Evolutionary conservation across 495 filamentous ascomycete genomes (phyloP).

Genomic region (Letharia lupina): DNA sequence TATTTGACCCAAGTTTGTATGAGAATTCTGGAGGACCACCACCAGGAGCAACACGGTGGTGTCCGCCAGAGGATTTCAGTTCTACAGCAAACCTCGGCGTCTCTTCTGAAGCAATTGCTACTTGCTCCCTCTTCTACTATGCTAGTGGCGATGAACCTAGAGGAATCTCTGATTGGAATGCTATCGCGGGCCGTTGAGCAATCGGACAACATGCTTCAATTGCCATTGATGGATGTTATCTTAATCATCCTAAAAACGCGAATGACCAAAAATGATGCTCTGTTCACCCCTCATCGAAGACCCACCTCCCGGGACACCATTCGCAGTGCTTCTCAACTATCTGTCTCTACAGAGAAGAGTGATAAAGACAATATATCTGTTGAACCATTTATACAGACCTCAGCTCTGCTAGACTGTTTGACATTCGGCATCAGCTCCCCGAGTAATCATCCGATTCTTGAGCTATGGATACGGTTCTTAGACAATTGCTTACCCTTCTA

Average conservation of each 20-base stretch:
- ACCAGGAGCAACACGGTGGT: not conserved
- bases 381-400: slow-evolving; percentile 49
- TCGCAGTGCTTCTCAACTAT: slow-evolving; percentile 41
- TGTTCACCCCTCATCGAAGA: slow-evolving; percentile 36
- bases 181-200: slow-evolving; percentile 55
- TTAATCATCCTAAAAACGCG: slow-evolving; percentile 61
- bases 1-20: slow-evolving; percentile 15
- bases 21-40: slow-evolving; percentile 7
- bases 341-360: slow-evolving; percentile 40
- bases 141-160: slow-evolving; percentile 61
- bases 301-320: slow-evolving; percentile 38
- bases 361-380: slow-evolving; percentile 33
- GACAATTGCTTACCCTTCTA: slow-evolving; percentile 76
- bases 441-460: slow-evolving; percentile 67
- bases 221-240: slow-evolving; percentile 64
- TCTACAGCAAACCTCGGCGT: slow-evolving; percentile 60
- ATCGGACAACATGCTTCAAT: slow-evolving; percentile 58
- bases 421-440: slow-evolving; percentile 69
- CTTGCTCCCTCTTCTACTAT: slow-evolving; percentile 57
- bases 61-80: slow-evolving; percentile 4
- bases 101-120: slow-evolving; percentile 40
- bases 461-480: slow-evolving; percentile 87
- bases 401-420: slow-evolving; percentile 71
- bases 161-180: slow-evolving; percentile 61
- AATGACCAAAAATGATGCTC: slow-evolving; percentile 33